These are phyloP conservation scores for Xerocomus potaroensis DNA, from an alignment of 768 basidiomycete genomes.

Conservation along the genomic window DNA sequence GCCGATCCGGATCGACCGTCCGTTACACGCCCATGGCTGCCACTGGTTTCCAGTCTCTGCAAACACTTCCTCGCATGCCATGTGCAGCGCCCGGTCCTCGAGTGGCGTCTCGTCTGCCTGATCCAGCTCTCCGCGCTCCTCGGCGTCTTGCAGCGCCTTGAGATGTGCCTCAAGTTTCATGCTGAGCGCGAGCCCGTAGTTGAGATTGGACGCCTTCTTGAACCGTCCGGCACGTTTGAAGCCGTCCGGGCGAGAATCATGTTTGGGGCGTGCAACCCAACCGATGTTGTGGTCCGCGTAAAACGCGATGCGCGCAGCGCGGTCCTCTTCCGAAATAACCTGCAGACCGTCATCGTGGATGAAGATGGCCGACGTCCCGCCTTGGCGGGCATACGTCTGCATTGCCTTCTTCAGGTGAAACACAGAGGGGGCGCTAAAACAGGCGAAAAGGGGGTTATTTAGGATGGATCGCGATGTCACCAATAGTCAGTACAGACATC, in stretches of 20 bases:
- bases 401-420: slow-evolving; percentile 59
- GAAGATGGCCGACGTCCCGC: slow-evolving; percentile 54
- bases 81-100: slow-evolving; percentile 67
- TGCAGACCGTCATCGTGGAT: slow-evolving; percentile 63
- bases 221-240: slow-evolving; percentile 66
- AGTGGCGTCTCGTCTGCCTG: slow-evolving; percentile 42
- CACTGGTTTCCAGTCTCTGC: slow-evolving; percentile 53
- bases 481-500: slow-evolving; percentile 50
- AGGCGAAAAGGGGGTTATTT: not conserved
- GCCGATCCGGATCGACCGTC: slow-evolving; percentile 30
- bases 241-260: slow-evolving; percentile 22
- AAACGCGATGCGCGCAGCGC: slow-evolving; percentile 45
- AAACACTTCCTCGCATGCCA: slow-evolving; percentile 72
- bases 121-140: slow-evolving; percentile 37
- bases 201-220: slow-evolving; percentile 94
- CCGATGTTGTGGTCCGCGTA: slow-evolving; percentile 58
- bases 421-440: slow-evolving; percentile 60
- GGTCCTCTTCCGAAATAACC: slow-evolving; percentile 42
- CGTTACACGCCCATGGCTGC: slow-evolving; percentile 77
- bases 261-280: slow-evolving; percentile 55
- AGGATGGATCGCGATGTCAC: not conserved
- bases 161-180: slow-evolving; percentile 34
- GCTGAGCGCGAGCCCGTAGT: slow-evolving; percentile 58
- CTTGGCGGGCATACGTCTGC: slow-evolving; percentile 62
- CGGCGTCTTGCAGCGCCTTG: slow-evolving; percentile 37